Evolutionary conservation across 306 rosid species (phyloP), one percentile per base, ranked within the genome.

Genomic region (Glycine tomentella): DNA sequence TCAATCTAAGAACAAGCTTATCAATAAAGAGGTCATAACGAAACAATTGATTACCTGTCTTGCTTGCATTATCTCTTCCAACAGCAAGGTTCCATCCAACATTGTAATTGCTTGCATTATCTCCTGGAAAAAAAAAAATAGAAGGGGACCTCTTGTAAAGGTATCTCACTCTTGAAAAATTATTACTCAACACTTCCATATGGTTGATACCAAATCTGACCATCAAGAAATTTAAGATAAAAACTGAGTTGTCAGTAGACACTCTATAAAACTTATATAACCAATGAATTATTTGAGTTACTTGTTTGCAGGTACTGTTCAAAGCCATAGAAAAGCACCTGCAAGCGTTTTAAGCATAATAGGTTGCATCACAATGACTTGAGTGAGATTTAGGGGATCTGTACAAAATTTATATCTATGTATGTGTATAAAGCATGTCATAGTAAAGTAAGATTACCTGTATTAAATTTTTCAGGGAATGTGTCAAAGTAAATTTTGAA

Each of bases 51-150:
- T 74, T 82, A 91, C 99, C 96, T 89, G 77, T 87, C 94, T 90
- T 75, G 98, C 93, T 79, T 80, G 90, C 64, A 85, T 83, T 84
- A 95, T 89, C 91, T 95, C 97, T 17, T 89, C 92, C 72, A 93
- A 86, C 77, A 91, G 91, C 78, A 90, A 62, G 76, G 96, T 90
- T 80, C 90, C 93, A 64, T 80, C 92, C 78, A 89, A 85, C 75
- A 56, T 82, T 77, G 78, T 78, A 44, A 90, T 77, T 4, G 92
- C 99, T n/a, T n/a, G n/a, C n/a, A n/a, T n/a, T n/a, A n/a, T n/a
- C n/a, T n/a, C n/a, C n/a, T n/a, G n/a, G n/a, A n/a, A 72, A 51
- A 72, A 20, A 12, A 4, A 72, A 33, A 34, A 34, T 7, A 74
- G 5, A 25, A 75, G 70, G 42, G 57, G 14, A 73, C 17, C 78